phyloP scores from a whole-genome alignment of 305 asterid species.

The Fraxinus sp. region DNA sequence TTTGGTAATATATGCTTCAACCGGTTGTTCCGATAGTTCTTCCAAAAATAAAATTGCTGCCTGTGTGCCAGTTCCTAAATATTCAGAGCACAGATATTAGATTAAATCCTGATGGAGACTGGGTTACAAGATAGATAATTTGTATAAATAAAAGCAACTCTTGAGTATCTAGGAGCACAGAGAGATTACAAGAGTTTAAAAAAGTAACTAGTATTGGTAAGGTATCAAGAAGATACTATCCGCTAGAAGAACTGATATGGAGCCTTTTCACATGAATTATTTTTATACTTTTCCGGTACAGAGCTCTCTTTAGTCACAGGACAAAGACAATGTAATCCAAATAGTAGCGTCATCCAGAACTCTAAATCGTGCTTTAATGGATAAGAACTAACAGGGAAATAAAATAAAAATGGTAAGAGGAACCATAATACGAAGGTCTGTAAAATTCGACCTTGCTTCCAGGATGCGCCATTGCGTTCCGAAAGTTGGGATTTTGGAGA shows the following conservation, averaged over 20 bases:
- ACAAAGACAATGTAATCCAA: not conserved
- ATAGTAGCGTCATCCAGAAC: not conserved
- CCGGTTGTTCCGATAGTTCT: constrained; percentile 79
- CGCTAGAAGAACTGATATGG: not conserved
- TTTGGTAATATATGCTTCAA: constrained; percentile 91
- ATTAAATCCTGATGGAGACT: constrained; percentile 21
- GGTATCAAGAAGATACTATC: not conserved
- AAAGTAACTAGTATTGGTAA: not conserved
- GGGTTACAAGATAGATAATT: not conserved
- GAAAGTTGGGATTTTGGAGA: constrained; percentile 77
- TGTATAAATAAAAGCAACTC: not conserved
- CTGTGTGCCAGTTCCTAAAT: constrained; percentile 89
- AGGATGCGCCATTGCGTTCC: constrained; percentile 96
- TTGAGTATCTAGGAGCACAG: not conserved
- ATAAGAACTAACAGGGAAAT: not conserved
- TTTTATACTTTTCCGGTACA: not conserved
- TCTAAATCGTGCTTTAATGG: not conserved
- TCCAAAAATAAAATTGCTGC: constrained; percentile 92
- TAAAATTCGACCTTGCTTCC: constrained; percentile 63
- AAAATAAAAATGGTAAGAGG: not conserved
- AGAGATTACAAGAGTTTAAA: not conserved
- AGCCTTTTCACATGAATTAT: not conserved
- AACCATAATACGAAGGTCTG: not conserved
- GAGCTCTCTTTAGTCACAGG: not conserved
- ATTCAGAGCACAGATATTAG: constrained; percentile 16